Conservation (phyloP, 768 basidiomycete species). For the Ephemerocybe angulata region DNA sequence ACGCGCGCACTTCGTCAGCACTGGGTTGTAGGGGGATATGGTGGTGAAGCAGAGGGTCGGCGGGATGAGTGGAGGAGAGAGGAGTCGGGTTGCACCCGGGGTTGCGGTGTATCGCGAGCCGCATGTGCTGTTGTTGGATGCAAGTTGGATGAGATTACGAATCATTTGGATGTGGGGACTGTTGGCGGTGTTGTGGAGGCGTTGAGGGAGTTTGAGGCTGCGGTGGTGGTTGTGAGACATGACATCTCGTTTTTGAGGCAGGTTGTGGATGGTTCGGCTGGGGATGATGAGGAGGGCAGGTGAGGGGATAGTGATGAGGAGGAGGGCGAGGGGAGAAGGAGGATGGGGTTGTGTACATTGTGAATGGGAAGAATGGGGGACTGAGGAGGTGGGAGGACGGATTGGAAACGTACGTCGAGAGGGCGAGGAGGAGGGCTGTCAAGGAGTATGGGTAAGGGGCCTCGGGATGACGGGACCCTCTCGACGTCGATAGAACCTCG, state of each 20-base stretch:
- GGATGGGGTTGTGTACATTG: constrained; percentile 26
- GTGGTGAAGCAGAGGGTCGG: constrained; percentile 30
- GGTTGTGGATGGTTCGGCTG: constrained; percentile 27
- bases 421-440: constrained; percentile 9
- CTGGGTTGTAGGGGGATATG: constrained; percentile 42
- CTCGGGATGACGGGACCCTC: no score
- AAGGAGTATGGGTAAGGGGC: constrained; percentile 4
- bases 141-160: constrained; percentile 68
- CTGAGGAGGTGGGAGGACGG: constrained; percentile 29
- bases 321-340: constrained; percentile 12
- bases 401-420: constrained; percentile 28
- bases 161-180: constrained; percentile 65
- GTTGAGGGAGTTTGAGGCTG: constrained; percentile 50
- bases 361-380: constrained; percentile 27
- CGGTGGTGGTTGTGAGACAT: constrained; percentile 62
- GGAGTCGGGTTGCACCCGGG: constrained; percentile 59
- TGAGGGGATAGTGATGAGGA: no score
- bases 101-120: constrained; percentile 51
- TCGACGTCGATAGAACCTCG: no score
- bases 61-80: constrained; percentile 51
- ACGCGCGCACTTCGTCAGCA: constrained; percentile 32
- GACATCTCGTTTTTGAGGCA: constrained; percentile 42
- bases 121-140: constrained; percentile 48
- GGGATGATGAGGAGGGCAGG: constrained; percentile 20
- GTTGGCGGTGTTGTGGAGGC: constrained; percentile 52